A percentile compares a stretch with the other conserved stretches of the same genome.
These are phyloP conservation scores for Copromyces sp. DNA, from an alignment of 495 filamentous ascomycete genomes.

Conservation along the genomic window DNA sequence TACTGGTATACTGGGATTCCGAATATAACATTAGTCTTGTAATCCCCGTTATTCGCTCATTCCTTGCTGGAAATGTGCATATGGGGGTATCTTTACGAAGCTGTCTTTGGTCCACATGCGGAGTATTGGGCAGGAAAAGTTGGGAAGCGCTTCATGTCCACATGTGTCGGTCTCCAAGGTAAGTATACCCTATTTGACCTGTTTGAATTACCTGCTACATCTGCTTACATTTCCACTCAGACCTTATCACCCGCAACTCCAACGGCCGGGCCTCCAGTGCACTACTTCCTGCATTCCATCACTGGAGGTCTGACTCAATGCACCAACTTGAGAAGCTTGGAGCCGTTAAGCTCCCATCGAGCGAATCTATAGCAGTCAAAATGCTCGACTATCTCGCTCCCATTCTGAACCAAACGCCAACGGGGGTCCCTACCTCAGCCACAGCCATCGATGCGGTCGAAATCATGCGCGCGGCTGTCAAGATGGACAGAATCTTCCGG, in stretches of 20 bases:
- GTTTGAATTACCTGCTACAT: background rate
- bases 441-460: background rate
- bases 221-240: background rate
- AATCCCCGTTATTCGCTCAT: background rate
- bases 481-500: constrained; percentile 4
- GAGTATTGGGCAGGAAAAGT: constrained; percentile 3
- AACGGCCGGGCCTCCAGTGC: background rate
- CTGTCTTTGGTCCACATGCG: background rate
- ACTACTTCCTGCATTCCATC: background rate
- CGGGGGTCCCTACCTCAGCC: rapidly evolving
- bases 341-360: background rate
- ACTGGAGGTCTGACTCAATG: constrained; percentile 2
- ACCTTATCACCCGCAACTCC: background rate
- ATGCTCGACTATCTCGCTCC: background rate
- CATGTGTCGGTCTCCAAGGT: background rate
- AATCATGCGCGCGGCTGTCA: background rate
- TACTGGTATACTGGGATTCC: too few species aligned
- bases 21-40: too few species aligned
- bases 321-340: background rate
- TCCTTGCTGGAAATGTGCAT: background rate
- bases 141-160: background rate
- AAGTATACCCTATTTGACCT: background rate
- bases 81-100: constrained; percentile 1
- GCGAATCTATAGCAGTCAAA: background rate
- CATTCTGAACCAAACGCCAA: background rate